Evolutionary conservation across 1,139 yeast genomes (phyloP), one percentile per base, ranked within the genome.

Genomic region (Blastobotrys elegans): DNA sequence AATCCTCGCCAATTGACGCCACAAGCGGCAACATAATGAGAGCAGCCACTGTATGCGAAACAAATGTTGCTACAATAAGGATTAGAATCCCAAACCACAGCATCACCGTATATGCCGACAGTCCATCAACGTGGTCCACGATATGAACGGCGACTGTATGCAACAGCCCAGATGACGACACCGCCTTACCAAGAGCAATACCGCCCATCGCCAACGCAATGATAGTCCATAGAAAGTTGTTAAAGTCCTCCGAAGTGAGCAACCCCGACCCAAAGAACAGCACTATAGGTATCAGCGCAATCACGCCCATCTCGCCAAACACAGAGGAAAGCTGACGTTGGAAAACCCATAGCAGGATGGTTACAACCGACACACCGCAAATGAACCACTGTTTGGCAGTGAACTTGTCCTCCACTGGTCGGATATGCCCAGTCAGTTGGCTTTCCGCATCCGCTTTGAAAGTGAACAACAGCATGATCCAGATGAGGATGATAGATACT

Each of bases 181-280:
- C 95, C 1, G 95, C 96, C 63, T 84, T 86, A 51, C 97, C 97
- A 38, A 90, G 73, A 0, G 96, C 95, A 52, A 88, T 76, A 58
- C 97, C 97, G 48, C 97, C 97, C 97, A 89, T 89, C 4, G 97
- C 97, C 55, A 90, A 74, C 49, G 90, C 78, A 17, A 90, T 89
- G 59, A 90, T 90, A 1, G 92, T 84, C 97, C 97, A 90, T 54
- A 95, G 81, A 68, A 85, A 90, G 62, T 85, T 88, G 68, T 90
- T 90, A 64, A 90, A 85, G 63, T 90, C 97, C 48, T 87, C 95
- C 11, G 85, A 80, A 37, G 84, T 79, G 52, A 90, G 69, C 37
- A 89, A 67, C 2, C 96, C 96, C 0, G 96, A 79, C 22, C 97
- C 97, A 59, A 89, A 90, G 61, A 90, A 81, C 18, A 87, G 68